Base-by-base conservation (phyloP, 108 stramenopile genomes). In the Mayamaea pseudoterrestris region DNA sequence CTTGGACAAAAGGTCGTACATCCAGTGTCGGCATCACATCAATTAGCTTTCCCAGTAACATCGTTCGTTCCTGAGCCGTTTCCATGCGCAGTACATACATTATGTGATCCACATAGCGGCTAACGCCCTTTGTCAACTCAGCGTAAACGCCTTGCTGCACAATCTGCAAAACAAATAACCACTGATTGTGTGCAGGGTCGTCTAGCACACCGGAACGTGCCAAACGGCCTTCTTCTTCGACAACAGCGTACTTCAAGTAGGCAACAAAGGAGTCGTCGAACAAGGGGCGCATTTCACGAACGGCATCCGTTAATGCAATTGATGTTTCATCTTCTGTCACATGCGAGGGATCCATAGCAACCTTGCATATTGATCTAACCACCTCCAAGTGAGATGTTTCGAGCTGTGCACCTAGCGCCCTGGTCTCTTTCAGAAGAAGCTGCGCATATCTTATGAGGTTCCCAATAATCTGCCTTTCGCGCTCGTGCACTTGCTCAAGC, bases 161-260 rank as follows among this genome's bases (percentile, higher is more conserved):
- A 49, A 91, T 86, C 47, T 80, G 68, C 27, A 91, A 52, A 26
- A 91, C 79, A 45, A 81, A 81, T 30, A 86, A 60, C 90, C 90
- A 91, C 34, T 76, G 65, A 46, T 83, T 87, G 57, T 90, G 74
- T 29, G 83, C 81, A 12, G 82, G 82, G 47, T 91, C 90, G 40
- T 84, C 84, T 11, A 84, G 45, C 16, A 79, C 30, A 6, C 83
- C 79, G 5, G 58, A 57, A 21, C 82, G 61, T 41, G 81, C 82
- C 24, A 91, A 52, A 17, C 69, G 58, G n/a, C 57, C 84, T 54
- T 91, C 79, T 52, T 91, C 90, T 36, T 91, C 90, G 1, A 74
- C 83, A 50, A 91, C 81, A 18, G 90, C 90, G 51, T 77, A 91
- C 49, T 91, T 91, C 27, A 91, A 47, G 53, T 91, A 91, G 28